phyloP scores from a whole-genome alignment of 2,329 filamentous ascomycete genomes.

The Aspergillus tanneri region DNA sequence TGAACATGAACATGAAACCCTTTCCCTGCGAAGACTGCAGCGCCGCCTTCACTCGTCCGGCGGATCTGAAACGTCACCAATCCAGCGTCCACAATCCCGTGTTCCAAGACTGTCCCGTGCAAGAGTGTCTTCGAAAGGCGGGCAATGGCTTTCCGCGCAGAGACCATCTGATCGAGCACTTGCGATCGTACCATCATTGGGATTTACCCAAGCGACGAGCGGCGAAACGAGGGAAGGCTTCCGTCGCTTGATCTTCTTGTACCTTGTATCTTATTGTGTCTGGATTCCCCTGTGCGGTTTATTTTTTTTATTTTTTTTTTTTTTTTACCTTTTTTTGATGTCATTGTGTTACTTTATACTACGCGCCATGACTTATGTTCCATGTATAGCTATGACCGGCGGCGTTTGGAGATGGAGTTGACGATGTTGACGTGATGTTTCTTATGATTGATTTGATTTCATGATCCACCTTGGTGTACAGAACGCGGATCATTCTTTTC shows the following conservation, averaged over 20 bases:
- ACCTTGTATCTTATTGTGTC: not conserved
- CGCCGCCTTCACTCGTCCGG: constrained; percentile 47
- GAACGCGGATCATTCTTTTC: no score
- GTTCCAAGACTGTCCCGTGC: constrained; percentile 46
- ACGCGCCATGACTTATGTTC: not conserved
- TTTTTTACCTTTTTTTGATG: not conserved
- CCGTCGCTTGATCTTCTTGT: constrained; percentile 19
- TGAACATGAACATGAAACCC: constrained; percentile 27
- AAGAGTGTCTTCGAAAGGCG: constrained; percentile 48
- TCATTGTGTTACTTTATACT: not conserved
- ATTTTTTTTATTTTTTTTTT: constrained; percentile 1
- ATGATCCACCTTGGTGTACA: not conserved
- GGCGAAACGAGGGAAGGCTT: constrained; percentile 28
- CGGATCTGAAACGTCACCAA: constrained; percentile 52
- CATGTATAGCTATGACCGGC: not conserved
- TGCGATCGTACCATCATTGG: constrained; percentile 55
- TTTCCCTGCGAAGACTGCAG: constrained; percentile 36
- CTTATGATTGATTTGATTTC: not conserved
- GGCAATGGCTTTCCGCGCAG: constrained; percentile 54
- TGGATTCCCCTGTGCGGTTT: not conserved
- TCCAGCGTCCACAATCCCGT: constrained; percentile 47
- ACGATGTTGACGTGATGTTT: no score
- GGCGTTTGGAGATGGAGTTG: not conserved
- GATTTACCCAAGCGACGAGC: constrained; percentile 44
- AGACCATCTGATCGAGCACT: constrained; percentile 59